phyloP scores from a whole-genome alignment of 108 stramenopile genomes.

The Stephanodiscus minutulus region DNA sequence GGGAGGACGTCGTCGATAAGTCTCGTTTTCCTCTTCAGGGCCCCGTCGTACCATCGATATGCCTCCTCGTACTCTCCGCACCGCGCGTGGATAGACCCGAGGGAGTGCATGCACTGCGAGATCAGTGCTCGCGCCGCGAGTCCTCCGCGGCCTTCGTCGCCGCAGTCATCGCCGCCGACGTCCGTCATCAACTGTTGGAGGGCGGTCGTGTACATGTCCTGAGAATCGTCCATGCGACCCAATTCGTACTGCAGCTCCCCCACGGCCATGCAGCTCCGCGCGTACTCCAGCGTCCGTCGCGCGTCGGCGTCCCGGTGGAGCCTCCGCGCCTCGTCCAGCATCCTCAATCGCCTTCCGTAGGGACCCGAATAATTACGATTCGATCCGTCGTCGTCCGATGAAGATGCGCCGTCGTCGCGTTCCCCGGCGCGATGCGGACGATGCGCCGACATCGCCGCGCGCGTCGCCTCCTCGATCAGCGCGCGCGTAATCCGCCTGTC shows the following conservation, averaged over 20 bases:
- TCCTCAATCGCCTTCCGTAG: conserved; percentile 27
- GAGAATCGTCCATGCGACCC: conserved; percentile 36
- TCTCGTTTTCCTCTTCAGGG: conserved; percentile 22
- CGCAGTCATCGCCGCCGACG: background rate
- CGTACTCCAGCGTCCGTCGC: conserved; percentile 11
- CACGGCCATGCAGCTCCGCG: conserved; percentile 24
- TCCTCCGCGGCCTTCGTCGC: background rate
- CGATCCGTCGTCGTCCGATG: background rate
- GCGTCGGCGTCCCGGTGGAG: conserved; percentile 4
- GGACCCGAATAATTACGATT: background rate
- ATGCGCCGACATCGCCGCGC: conserved; percentile 32
- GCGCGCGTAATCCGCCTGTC: conserved; percentile 29
- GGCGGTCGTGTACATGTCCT: conserved; percentile 25
- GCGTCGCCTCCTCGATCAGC: conserved; percentile 30
- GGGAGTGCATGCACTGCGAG: conserved; percentile 30
- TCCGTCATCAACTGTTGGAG: conserved; percentile 15
- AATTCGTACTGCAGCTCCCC: conserved; percentile 41
- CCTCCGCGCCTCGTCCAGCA: conserved; percentile 9
- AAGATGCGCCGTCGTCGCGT: no score
- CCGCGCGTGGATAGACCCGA: conserved; percentile 39
- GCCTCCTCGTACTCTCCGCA: conserved; percentile 47
- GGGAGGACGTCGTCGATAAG: conserved; percentile 10
- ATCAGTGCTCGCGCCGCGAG: background rate
- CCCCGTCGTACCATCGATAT: conserved; percentile 36
- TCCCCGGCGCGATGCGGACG: background rate